phyloP scores from a whole-genome alignment of 2,329 filamentous ascomycete genomes.

The Fusarium sp. region DNA sequence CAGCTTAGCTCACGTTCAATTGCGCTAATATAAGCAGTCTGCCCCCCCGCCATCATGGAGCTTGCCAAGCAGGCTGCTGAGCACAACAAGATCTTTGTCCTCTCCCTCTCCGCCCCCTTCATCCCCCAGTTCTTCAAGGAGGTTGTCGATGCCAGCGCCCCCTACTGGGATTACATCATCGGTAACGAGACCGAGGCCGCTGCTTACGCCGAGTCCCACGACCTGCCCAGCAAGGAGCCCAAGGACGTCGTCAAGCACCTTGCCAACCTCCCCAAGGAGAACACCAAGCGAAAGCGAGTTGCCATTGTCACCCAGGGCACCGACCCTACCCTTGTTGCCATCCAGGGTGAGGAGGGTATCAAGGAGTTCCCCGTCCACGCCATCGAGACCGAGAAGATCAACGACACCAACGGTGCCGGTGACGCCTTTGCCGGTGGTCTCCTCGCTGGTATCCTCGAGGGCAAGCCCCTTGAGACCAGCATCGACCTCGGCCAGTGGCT shows the following conservation, averaged over 20 bases:
- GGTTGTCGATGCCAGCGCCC: constrained; percentile 83
- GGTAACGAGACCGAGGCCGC: constrained; percentile 97
- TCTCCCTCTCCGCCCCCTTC: constrained; percentile 95
- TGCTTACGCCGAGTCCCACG: constrained; percentile 86
- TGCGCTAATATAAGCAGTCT: constrained; percentile 66
- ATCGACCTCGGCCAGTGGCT: constrained; percentile 98
- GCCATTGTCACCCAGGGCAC: constrained; percentile 97
- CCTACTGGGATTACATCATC: constrained; percentile 96
- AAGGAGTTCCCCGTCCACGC: constrained; percentile 84
- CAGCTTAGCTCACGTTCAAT: neutral
- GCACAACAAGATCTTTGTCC: constrained; percentile 91
- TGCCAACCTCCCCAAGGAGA: constrained; percentile 92
- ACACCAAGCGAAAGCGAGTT: constrained; percentile 82
- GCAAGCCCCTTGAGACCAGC: constrained; percentile 80
- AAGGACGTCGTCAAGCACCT: constrained; percentile 87
- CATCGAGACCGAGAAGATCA: constrained; percentile 83
- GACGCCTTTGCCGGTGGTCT: constrained; percentile 98
- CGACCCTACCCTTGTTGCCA: constrained; percentile 86
- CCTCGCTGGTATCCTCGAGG: constrained; percentile 87
- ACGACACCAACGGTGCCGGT: constrained; percentile 96
- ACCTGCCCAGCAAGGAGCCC: constrained; percentile 80
- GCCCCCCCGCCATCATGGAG: constrained; percentile 88
- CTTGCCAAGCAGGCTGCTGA: constrained; percentile 90
- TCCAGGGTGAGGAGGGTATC: constrained; percentile 76
- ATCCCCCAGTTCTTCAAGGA: constrained; percentile 99